These are phyloP conservation scores for Colletotrichum siamense DNA, from an alignment of 2,329 filamentous ascomycete species.

Conservation along the genomic window DNA sequence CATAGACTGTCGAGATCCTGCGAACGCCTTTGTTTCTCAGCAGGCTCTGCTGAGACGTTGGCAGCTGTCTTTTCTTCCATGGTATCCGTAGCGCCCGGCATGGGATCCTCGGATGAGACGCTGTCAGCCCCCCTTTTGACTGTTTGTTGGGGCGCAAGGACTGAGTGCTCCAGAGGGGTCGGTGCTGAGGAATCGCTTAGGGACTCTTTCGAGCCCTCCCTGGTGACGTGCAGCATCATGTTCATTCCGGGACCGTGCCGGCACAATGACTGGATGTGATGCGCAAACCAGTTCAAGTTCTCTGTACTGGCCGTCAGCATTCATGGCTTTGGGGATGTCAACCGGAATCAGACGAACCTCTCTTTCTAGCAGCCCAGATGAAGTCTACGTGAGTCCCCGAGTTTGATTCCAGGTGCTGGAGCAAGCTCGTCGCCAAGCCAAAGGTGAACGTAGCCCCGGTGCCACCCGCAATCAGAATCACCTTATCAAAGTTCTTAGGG, in stretches of 20 bases:
- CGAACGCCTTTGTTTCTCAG: neutral
- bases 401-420: neutral
- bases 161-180: neutral
- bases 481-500: conserved; percentile 29
- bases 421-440: conserved; percentile 14
- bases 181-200: neutral
- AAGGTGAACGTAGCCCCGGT: conserved; percentile 30
- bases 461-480: conserved; percentile 27
- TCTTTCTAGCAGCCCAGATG: neutral
- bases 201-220: neutral
- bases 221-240: neutral
- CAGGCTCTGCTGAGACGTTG: neutral
- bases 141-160: neutral
- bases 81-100: neutral
- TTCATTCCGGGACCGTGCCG: neutral
- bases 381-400: neutral
- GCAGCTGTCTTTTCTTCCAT: neutral
- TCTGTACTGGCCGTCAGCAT: neutral
- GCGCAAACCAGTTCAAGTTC: neutral
- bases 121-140: neutral
- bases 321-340: too few species aligned
- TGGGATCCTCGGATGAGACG: neutral
- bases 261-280: neutral
- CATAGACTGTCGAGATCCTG: neutral
- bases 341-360: neutral